Evolutionary conservation across 768 basidiomycete genomes (phyloP), one percentile per base, ranked within the genome.

Genomic region (Cyclocybe cylindracea): DNA sequence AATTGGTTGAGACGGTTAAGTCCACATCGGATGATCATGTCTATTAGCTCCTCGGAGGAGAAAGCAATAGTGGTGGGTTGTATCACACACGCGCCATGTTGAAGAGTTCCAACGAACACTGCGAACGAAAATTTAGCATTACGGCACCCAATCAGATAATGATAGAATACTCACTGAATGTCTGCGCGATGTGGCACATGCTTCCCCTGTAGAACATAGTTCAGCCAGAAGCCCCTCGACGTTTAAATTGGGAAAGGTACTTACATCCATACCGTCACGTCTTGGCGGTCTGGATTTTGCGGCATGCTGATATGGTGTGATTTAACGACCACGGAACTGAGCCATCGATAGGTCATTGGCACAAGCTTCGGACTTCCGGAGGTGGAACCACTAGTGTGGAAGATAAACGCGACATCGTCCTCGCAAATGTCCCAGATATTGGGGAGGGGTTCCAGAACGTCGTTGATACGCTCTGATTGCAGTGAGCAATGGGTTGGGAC

Each of bases 341-440:
- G 55, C 89, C 89, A 91, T 29, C 70, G 77, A 58, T 81, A 83
- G 59, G 70, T 86, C 68, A 85, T 85, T 11, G 82, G 87, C 0
- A 91, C 85, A 24, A 91, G 82, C 62, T 89, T 91, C 0, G 89
- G 89, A 61, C 82, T 86, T 44, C 88, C 89, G n/a, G 87, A 90
- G 6, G 89, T 91, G 36, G 88, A 90, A 11, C 89, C 89, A 52
- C 84, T 86, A 8, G 89, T 90, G 66, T 89, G 89, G 75, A 89
- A 91, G 47, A 89, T 72, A 73, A 90, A 83, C 41, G 78, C 77
- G 24, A 73, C 66, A 46, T 85, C 83, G 52, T 72, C 67, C 24
- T 63, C 64, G 50, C 64, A 48, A 59, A 66, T 41, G 55, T 67
- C 57, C 57, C 70, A 66, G 36, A 83, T 68, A 14, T 68, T 68